Percentiles rank a stretch among this genome's conserved stretches.
Conservation (phyloP, 108 stramenopile species). For the Cylindrotheca closterium region DNA sequence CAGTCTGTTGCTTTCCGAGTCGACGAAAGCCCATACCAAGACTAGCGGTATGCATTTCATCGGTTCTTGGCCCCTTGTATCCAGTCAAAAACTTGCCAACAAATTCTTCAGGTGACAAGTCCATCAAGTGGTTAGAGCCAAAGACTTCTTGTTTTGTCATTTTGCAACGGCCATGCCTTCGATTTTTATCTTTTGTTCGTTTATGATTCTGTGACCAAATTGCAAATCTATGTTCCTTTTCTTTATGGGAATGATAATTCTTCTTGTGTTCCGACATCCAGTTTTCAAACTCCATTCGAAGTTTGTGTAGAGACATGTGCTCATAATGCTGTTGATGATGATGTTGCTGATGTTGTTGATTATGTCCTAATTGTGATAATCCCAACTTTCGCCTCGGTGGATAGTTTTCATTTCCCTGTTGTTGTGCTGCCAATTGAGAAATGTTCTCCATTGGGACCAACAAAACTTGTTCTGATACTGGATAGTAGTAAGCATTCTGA, state of each 20-base stretch:
- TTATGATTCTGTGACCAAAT: constrained; percentile 82
- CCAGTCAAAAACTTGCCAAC: constrained; percentile 68
- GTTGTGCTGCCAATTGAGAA: constrained; percentile 2
- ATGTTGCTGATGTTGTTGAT: constrained; percentile 16
- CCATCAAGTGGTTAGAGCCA: constrained; percentile 77
- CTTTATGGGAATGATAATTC: constrained; percentile 54
- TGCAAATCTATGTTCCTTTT: constrained; percentile 71
- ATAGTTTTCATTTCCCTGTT: constrained; percentile 4
- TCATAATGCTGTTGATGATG: neutral
- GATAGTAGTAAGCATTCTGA: neutral
- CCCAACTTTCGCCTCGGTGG: neutral
- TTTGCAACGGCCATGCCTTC: constrained; percentile 74
- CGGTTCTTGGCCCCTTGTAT: constrained; percentile 57
- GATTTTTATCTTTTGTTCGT: constrained; percentile 68
- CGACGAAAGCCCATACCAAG: constrained; percentile 3
- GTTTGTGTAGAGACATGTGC: constrained; percentile 7
- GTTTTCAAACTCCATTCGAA: constrained; percentile 71
- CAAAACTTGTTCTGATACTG: constrained; percentile 26
- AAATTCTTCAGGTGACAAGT: constrained; percentile 78
- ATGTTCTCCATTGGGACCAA: constrained; percentile 33
- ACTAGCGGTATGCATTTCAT: constrained; percentile 21
- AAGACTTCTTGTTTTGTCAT: constrained; percentile 77
- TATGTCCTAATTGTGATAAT: constrained; percentile 8
- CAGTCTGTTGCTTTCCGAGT: constrained; percentile 7
- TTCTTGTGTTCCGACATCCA: constrained; percentile 66